These are phyloP conservation scores for Puccinia brachypodii DNA, from an alignment of 1,284 basidiomycete genomes.

Conservation along the genomic window DNA sequence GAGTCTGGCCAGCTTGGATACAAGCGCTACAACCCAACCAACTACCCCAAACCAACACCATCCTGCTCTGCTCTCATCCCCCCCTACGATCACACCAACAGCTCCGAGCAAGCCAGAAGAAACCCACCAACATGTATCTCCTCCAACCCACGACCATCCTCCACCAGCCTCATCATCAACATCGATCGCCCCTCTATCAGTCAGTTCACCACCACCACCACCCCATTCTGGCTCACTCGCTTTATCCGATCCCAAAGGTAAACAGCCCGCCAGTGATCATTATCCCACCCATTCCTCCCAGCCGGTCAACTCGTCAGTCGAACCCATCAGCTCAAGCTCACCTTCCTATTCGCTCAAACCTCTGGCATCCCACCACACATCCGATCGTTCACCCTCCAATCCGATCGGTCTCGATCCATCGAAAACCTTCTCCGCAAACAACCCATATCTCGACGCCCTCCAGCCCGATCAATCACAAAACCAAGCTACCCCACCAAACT, in stretches of 20 bases:
- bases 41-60: background rate
- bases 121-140: background rate
- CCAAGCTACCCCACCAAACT: background rate
- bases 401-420: background rate
- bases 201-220: background rate
- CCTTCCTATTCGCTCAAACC: background rate
- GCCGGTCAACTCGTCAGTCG: background rate
- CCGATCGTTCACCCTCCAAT: background rate
- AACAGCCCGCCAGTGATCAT: background rate
- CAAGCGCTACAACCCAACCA: background rate
- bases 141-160: background rate
- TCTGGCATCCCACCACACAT: background rate
- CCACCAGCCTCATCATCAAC: background rate
- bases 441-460: constrained; percentile 1
- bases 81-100: background rate
- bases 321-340: background rate
- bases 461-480: background rate
- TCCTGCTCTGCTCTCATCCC: background rate
- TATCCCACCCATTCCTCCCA: background rate
- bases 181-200: background rate
- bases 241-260: constrained; percentile 6
- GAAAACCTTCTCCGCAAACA: background rate
- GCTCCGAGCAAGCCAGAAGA: background rate
- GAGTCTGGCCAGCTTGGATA: constrained; percentile 20
- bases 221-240: background rate